Base-by-base conservation (phyloP, 345 rosid species). In the Excoecaria agallocha region DNA sequence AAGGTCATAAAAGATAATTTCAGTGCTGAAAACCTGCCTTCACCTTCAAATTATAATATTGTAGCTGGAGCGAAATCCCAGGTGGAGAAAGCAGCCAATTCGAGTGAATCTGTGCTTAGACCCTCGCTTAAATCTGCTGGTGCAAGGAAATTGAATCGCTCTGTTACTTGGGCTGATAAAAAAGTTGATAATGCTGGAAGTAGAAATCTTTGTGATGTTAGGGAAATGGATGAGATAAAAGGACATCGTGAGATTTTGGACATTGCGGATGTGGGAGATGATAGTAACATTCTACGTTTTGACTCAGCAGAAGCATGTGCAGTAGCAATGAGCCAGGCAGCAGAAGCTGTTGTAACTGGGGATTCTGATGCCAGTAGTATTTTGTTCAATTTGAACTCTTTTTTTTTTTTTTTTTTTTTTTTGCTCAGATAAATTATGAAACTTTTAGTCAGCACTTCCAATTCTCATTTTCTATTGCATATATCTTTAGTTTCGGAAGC, bases 151-250 rank as follows among this genome's bases (percentile, higher is more conserved):
- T 76, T 77, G 20, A 72, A 57, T 48, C 87, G 71, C 49, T 84
- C 89, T 46, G 98, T 95, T 73, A 91, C 91, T n/a, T 94, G 98
- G 97, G 97, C 96, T 59, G 98, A 92, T 85, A 86, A 87, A 81
- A 85, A 85, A 74, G 79, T 41, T 63, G 79, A 61, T 67, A 71
- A 73, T 68, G 77, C 77, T 38, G 78, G 66, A 67, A 54, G 61
- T 76, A 79, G 83, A 71, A 77, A 84, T 76, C 93, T 89, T 58
- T 87, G 87, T 56, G 83, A 90, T 76, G 71, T 85, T 81, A 84
- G 76, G 74, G 85, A 87, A 77, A 74, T 81, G 74, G 80, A 78
- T 70, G 83, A 72, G 30, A 68, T 49, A 41, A 43, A 80, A 61
- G 74, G 55, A 70, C 76, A 55, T 79, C 20, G 67, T 43, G 70